phyloP scores from a whole-genome alignment of 139 green algal genomes.

The Chlamydomonas eustigma region DNA sequence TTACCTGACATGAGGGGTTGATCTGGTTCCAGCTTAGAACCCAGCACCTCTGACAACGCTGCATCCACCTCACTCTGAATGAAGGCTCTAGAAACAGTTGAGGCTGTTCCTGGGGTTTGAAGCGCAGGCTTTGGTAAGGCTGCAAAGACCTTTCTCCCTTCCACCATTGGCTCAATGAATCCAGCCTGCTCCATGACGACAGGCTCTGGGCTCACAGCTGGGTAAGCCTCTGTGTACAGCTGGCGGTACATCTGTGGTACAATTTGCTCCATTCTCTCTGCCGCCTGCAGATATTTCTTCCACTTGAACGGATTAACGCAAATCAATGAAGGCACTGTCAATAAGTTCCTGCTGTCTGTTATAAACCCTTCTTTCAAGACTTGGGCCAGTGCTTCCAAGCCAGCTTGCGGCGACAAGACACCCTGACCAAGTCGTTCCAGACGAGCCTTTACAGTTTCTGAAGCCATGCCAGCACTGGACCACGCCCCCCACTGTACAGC shows the following conservation, averaged over 20 bases:
- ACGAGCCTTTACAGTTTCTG: slow-evolving; percentile 33
- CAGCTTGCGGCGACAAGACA: slow-evolving; percentile 42
- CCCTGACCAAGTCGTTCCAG: slow-evolving; percentile 65
- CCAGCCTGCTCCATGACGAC: neutral
- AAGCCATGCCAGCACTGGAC: slow-evolving; percentile 47
- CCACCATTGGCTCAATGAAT: neutral
- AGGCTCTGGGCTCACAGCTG: neutral
- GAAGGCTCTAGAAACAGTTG: slow-evolving; percentile 1
- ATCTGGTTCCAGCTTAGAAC: slow-evolving; percentile 32
- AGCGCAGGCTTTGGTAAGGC: neutral
- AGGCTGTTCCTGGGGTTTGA: neutral
- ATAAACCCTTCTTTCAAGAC: neutral
- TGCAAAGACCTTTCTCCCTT: neutral
- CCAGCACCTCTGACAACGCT: slow-evolving; percentile 56
- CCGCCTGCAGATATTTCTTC: slow-evolving; percentile 26
- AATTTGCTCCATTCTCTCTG: slow-evolving; percentile 19
- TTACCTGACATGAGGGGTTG: slow-evolving; percentile 73
- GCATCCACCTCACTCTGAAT: slow-evolving; percentile 36
- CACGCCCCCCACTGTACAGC: slow-evolving; percentile 55
- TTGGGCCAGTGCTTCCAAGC: slow-evolving; percentile 12
- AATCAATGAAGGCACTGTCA: neutral
- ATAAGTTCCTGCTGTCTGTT: no score
- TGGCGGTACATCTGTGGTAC: slow-evolving; percentile 1
- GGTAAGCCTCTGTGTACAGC: neutral
- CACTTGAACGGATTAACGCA: slow-evolving; percentile 54